Conservation (phyloP, 306 rosid genomes). For the Acacia acuminata region DNA sequence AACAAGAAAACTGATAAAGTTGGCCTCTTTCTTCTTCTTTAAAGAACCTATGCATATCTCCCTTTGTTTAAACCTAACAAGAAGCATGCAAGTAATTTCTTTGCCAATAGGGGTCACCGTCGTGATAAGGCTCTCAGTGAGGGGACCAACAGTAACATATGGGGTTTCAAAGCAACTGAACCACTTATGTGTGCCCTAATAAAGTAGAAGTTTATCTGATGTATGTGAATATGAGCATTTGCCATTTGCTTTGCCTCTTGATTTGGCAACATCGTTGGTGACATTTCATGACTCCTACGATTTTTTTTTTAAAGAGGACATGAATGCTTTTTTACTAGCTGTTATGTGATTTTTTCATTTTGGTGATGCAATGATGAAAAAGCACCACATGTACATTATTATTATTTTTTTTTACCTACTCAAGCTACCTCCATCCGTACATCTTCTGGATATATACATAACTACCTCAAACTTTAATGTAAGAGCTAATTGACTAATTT, state of each 20-base stretch:
- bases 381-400: constrained; percentile 1
- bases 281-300: constrained; percentile 45
- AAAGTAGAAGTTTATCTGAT: constrained; percentile 45
- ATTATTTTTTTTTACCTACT: constrained; percentile 5
- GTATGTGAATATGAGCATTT: constrained; percentile 45
- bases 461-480: too few relatives aligned
- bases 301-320: not conserved
- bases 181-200: constrained; percentile 37
- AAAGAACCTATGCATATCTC: constrained; percentile 3
- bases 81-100: constrained; percentile 45
- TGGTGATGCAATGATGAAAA: constrained; percentile 2
- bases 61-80: constrained; percentile 30
- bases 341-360: not conserved
- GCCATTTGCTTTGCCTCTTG: constrained; percentile 39
- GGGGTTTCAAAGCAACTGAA: constrained; percentile 52
- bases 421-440: constrained; percentile 2
- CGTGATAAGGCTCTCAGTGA: constrained; percentile 33
- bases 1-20: not conserved
- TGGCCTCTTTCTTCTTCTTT: constrained; percentile 35
- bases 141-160: constrained; percentile 45
- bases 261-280: constrained; percentile 61
- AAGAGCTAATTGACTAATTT: too few relatives aligned
- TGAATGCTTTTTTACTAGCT: constrained; percentile 16
- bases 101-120: constrained; percentile 67
- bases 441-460: not conserved